Base-by-base conservation (phyloP, 768 basidiomycete species). In the Mycena indigotica region DNA sequence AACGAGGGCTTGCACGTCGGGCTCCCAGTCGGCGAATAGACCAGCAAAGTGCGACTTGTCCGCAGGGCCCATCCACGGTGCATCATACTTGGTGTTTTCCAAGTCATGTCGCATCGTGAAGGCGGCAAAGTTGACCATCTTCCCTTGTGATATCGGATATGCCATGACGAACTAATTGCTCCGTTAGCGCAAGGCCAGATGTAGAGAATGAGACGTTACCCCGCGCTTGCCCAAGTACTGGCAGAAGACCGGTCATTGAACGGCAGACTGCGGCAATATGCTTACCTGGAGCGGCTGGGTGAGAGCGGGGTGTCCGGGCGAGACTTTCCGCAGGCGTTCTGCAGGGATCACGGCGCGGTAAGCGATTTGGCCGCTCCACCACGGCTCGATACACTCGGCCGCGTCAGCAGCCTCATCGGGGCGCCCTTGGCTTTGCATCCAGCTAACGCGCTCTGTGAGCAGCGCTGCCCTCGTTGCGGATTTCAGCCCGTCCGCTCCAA, bases 311-410 rank as follows among this genome's bases (percentile, higher is more conserved):
- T 86, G 86, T 51, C 76, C 66, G 46, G 84, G 84, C 23, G 72
- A 67, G 29, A 66, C 63, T 21, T 69, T 69, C 30, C 66, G 70
- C 56, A 88, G 65, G 51, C 71, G 72, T 38, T 84, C 84, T 3
- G 77, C 73, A 26, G 80, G 72, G 55, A 89, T 80, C n/a, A 87
- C 68, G 2, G 83, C 72, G 50, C 87, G 81, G 67, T 88, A 89
- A 1, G 81, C 81, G 59, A 76, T 72, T 1, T 72, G 77, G 2
- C 88, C 88, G 61, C 80, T 83, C 82, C 84, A 89, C 3, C 74
- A 66, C 2, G 85, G 83, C 10, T 83, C 76, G 35, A 79, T 76
- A 62, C 76, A 75, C 28, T 77, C 71, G 53, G 76, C 66, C 29
- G 78, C 67, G 55, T 70, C 75, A 30, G 72, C 66, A 12, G 79